These are phyloP conservation scores for Salvia rosmarinus DNA, from an alignment of 257 asterid genomes.

Conservation along the genomic window DNA sequence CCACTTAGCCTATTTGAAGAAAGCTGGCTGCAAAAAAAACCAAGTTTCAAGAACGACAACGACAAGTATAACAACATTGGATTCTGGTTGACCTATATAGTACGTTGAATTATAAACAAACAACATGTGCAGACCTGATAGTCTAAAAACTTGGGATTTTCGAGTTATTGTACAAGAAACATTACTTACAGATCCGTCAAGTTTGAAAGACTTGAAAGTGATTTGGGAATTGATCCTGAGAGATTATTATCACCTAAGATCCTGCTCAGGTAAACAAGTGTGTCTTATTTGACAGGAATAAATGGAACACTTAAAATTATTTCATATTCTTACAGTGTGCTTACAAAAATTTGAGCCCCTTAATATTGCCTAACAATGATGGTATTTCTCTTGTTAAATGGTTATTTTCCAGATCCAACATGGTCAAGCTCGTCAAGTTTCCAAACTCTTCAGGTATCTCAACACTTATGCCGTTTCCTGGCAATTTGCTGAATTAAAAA, in stretches of 20 bases:
- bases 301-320: background rate
- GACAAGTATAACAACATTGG: slow-evolving; percentile 1
- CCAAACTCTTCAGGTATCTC: slow-evolving; percentile 76
- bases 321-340: slow-evolving; percentile 29
- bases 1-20: slow-evolving; percentile 72
- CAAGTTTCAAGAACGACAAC: slow-evolving; percentile 28
- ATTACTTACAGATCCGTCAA: slow-evolving; percentile 63
- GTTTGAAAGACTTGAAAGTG: slow-evolving; percentile 62
- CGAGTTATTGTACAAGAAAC: slow-evolving; percentile 17
- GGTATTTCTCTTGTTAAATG: slow-evolving; percentile 79
- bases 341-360: slow-evolving; percentile 69
- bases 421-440: slow-evolving; percentile 77
- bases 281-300: slow-evolving; percentile 22
- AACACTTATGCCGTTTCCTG: slow-evolving; percentile 80
- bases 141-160: background rate
- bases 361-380: slow-evolving; percentile 66
- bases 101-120: background rate
- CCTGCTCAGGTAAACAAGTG: slow-evolving; percentile 44
- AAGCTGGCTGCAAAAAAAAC: slow-evolving; percentile 68
- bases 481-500: slow-evolving; percentile 62
- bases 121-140: background rate
- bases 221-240: slow-evolving; percentile 68
- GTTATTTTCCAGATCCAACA: slow-evolving; percentile 78
- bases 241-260: slow-evolving; percentile 72
- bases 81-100: background rate